Base-by-base conservation (phyloP, 345 rosid species). In the Citrus medica region DNA sequence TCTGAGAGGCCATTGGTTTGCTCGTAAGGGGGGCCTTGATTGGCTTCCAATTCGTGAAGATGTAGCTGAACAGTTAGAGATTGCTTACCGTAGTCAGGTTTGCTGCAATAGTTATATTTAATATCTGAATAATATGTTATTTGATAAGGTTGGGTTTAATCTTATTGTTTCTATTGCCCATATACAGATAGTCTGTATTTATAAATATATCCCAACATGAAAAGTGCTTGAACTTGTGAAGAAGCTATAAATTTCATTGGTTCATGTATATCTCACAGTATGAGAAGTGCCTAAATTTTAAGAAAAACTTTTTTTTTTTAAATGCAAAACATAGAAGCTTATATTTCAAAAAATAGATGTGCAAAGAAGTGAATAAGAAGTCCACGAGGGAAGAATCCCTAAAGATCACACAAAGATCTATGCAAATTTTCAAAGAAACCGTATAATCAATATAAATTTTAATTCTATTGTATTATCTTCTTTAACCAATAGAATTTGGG, bases 1-100 rank as follows among this genome's bases (percentile, higher is more conserved):
- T 72, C 85, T 96, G 73, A 91, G 99, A 82, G 98, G 99, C 55
- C 99, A 94, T 75, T 96, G 99, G 98, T 96, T 96, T 82, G 98
- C 97, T 78, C 85, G 92, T 74, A 94, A 92, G 84, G 99, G 98
- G 74, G 95, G 97, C 67, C 83, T 92, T 69, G 98, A 92, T 85
- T 94, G 98, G 99, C 88, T 92, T 77, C 99, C 98, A 17, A 86
- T 96, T 67, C 97, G 97, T 65, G 98, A 96, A 85, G 94, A 92
- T 80, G 90, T 96, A 40, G 85, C 98, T 38, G 98, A 96, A 86
- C 98, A 91, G 78, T 87, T 96, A 77, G 99, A 96, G 87, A 82
- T 83, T 79, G 97, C 98, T 33, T 96, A 94, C 74, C 86, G 88
- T 58, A 80, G 84, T 79, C 86, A 94, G 98, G 99, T 96, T 77